Percentiles rank a stretch among this genome's conserved stretches.
Evolutionary conservation across 106 monocot species (phyloP).

Genomic region (Apostasia ramifera): DNA sequence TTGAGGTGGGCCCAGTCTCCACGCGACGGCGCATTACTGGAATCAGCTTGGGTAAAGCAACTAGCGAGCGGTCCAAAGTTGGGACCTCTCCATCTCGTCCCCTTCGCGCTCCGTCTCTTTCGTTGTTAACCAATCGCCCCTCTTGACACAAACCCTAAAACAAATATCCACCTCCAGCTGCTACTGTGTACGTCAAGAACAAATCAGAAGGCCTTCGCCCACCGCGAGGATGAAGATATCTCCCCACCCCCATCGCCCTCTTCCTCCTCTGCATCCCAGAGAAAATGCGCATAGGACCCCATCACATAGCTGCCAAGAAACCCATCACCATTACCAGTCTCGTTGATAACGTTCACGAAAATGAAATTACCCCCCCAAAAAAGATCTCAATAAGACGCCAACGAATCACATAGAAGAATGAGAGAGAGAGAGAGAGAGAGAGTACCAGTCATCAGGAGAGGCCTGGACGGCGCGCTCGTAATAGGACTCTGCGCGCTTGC

Average conservation of each 20-base stretch:
- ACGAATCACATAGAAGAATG: background rate
- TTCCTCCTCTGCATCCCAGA: background rate
- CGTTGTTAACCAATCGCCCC: no score
- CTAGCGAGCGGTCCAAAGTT: no score
- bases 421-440: background rate
- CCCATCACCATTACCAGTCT: background rate
- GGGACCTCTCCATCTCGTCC: no score
- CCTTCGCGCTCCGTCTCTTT: no score
- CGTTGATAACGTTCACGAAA: background rate
- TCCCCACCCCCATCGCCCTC: slow-evolving; percentile 4
- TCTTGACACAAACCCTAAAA: no score
- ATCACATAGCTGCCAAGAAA: slow-evolving; percentile 16
- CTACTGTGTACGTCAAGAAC: no score
- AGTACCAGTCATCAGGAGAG: slow-evolving; percentile 25
- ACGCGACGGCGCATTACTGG: no score
- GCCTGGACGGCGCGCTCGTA: slow-evolving; percentile 21
- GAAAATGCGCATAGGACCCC: slow-evolving; percentile 19
- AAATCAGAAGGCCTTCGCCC: background rate
- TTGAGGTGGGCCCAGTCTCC: no score
- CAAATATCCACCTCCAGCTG: no score
- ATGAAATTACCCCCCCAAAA: no score
- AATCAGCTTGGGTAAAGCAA: no score
- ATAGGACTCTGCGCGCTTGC: slow-evolving; percentile 13
- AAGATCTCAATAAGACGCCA: no score
- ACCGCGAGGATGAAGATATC: background rate